Evolutionary conservation across 129 eudicot species (phyloP), one percentile per base, ranked within the genome.

Genomic region (Pittosporum tobira): DNA sequence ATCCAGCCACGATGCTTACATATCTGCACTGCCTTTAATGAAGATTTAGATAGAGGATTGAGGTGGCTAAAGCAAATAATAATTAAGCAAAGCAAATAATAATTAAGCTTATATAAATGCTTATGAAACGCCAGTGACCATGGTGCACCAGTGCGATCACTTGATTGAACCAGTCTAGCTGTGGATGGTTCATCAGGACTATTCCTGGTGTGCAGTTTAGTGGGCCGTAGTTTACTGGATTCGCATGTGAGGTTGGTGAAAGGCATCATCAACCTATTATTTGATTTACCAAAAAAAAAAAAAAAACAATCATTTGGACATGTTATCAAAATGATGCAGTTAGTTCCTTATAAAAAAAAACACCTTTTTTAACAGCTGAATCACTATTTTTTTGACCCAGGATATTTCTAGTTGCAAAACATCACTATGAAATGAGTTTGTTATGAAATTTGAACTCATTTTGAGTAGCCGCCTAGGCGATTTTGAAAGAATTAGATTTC

Each of bases 181-280:
- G 26, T 26, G 58, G 26, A 51, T 45, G 44, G 31, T 57, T 63
- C 65, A 71, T 63, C 22, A 71, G 70, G 71, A 80, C 87, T 71
- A 73, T 73, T 77, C 64, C 54, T 58, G 51, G 56, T 60, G 72
- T 69, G 30, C 30, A 29, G 48, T 50, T 48, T 58, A 71, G 88
- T 81, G 83, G 83, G 75, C 65, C 88, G 62, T 70, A 49, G 55
- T 65, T 70, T 59, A 81, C 69, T 43, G 71, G 70, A 63, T 77
- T 47, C 76, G 68, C 77, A 73, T 77, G 80, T 73, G 80, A 54
- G 67, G 77, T 72, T 72, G 64, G 68, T 66, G 72, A 73, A 59
- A 64, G 70, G 80, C 88, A 70, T 77, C 75, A 81, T 77, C 68
- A 67, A 57, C 88, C 66, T 70, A 63, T 63, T 61, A 57, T 76